Base-by-base conservation (phyloP, 2,329 filamentous ascomycete species). In the Akanthomyces dipterigenus region DNA sequence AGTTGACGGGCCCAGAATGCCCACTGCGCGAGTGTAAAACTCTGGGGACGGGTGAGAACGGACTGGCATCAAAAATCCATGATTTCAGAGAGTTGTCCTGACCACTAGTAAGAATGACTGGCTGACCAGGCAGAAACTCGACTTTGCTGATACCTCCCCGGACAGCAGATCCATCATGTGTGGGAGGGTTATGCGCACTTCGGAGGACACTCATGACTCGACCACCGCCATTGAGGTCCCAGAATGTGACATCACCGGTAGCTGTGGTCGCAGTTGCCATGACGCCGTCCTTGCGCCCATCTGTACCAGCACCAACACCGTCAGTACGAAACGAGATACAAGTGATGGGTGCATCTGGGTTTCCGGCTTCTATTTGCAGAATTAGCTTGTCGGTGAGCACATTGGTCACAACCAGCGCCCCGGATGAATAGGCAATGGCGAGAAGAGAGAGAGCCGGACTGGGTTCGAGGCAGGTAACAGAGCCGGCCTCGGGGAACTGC, bases 11-110 rank as follows among this genome's bases (percentile, higher is more conserved):
- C 3, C 89, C 92, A 11, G 93, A 91, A 72, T 99, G 95, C 2
- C 95, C 95, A 66, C 90, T 92, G 66, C 95, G 84, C 3, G 86
- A 85, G 73, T 99, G 95, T 34, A 99, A 78, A 28, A 91, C 88
- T 20, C 93, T 85, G 2, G 95, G 95, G 12, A 93, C 82, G 0
- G 93, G 87, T 0, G 90, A 95, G 72, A 96, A 96, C 0, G 93
- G 93, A 0, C 88, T 88, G 72, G 96, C 88, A 69, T 98, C 93
- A 68, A 97, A 96, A 64, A 98, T 95, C 93, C 93, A 97, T 5
- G 92, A 93, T 72, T 93, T 96, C 63, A 99, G 78, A 11, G 93
- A 91, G 75, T 99, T 99, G 73, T 99, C 95, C 53, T 90, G 81
- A 5, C 95, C 96, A 65, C 91, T 95, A 11, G 92, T 96, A 31